These are phyloP conservation scores for Venturia asperata DNA, from an alignment of 2,329 filamentous ascomycete genomes.

Conservation along the genomic window DNA sequence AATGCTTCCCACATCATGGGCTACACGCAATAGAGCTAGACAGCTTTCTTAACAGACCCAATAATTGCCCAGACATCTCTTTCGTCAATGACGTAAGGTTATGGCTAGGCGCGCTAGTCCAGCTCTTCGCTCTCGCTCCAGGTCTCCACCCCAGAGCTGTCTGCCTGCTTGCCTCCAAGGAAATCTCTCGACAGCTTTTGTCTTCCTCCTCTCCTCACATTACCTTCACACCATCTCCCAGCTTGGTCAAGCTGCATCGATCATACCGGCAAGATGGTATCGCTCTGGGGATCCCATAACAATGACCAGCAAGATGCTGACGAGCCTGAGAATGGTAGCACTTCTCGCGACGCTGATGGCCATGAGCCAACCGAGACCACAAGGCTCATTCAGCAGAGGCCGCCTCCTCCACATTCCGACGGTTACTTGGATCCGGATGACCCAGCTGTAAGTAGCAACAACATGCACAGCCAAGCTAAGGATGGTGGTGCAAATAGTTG, in stretches of 20 bases:
- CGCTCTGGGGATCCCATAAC: slow-evolving; percentile 48
- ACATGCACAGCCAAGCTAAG: not conserved
- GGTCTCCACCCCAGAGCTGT: too few relatives aligned
- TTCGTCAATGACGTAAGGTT: not conserved
- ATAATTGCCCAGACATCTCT: not conserved
- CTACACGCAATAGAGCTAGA: not conserved
- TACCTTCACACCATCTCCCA: not conserved
- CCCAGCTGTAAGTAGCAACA: slow-evolving; percentile 58
- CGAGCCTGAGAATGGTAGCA: slow-evolving; percentile 29
- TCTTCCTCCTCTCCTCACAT: not conserved
- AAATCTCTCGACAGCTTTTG: not conserved
- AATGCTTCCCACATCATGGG: not conserved
- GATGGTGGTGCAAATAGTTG: not conserved
- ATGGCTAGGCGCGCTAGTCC: not conserved
- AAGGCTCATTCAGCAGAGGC: slow-evolving; percentile 54
- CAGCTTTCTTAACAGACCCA: too few relatives aligned
- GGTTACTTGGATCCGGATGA: slow-evolving; percentile 70
- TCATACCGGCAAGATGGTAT: slow-evolving; percentile 37
- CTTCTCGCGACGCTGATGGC: slow-evolving; percentile 22
- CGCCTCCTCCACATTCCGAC: slow-evolving; percentile 52
- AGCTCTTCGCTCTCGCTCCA: not conserved
- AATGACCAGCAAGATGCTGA: slow-evolving; percentile 36
- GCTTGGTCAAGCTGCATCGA: not conserved
- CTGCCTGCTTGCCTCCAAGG: not conserved
- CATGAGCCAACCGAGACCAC: slow-evolving; percentile 52